Percentiles rank a stretch among this genome's conserved stretches.
These are phyloP conservation scores for Monosporozyma aquatica DNA, from an alignment of 805 yeast species.

Conservation along the genomic window DNA sequence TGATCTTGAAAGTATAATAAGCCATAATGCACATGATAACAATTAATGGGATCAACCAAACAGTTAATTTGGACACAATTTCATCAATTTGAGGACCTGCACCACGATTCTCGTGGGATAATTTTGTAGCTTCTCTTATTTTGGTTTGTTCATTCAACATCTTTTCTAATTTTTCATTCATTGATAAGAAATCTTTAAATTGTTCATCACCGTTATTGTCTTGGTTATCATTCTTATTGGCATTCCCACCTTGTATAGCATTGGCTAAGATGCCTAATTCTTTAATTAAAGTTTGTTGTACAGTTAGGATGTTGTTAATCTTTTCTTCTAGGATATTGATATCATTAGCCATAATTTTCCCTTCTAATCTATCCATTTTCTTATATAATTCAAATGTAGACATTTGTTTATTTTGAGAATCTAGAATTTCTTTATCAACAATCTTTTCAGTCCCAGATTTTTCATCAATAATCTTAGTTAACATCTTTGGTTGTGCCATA, in stretches of 20 bases:
- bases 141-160: slow-evolving; percentile 24
- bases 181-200: slow-evolving; percentile 23
- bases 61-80: slow-evolving; percentile 23
- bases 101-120: slow-evolving; percentile 4
- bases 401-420: slow-evolving; percentile 17
- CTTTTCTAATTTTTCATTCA: slow-evolving; percentile 28
- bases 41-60: slow-evolving; percentile 29
- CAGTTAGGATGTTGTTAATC: slow-evolving; percentile 16
- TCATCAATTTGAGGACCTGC: slow-evolving; percentile 28
- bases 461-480: slow-evolving; percentile 34
- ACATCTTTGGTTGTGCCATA: slow-evolving; percentile 38
- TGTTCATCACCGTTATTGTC: slow-evolving; percentile 8
- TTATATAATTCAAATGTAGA: slow-evolving; percentile 22
- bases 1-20: slow-evolving; percentile 30
- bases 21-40: slow-evolving; percentile 29
- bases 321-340: slow-evolving; percentile 21
- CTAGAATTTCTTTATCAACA: slow-evolving; percentile 23
- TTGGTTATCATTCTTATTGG: slow-evolving; percentile 2
- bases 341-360: slow-evolving; percentile 31
- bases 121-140: slow-evolving; percentile 20
- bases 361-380: slow-evolving; percentile 29
- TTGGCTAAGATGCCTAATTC: slow-evolving; percentile 16
- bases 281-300: slow-evolving; percentile 19
- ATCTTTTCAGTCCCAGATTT: slow-evolving; percentile 30
- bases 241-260: slow-evolving; percentile 2